These are phyloP conservation scores for Termitomyces titanicus DNA, from an alignment of 768 basidiomycete species.

Conservation along the genomic window DNA sequence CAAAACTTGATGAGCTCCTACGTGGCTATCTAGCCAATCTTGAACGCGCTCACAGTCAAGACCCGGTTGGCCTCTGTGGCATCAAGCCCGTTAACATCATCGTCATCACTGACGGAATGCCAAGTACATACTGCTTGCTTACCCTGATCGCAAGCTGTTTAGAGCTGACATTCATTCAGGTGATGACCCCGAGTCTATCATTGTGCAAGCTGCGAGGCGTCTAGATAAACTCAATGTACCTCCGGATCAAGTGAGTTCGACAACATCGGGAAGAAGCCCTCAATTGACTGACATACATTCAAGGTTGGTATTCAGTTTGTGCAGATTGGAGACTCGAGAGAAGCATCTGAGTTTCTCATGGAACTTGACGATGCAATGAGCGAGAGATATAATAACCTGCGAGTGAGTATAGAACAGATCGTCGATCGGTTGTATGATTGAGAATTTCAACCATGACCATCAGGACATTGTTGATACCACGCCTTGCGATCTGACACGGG, in stretches of 20 bases:
- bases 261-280: background rate
- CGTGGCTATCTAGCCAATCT: constrained; percentile 23
- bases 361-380: constrained; percentile 58
- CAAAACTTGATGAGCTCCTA: constrained; percentile 29
- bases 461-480: constrained; percentile 75
- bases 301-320: constrained; percentile 71
- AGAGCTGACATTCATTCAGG: constrained; percentile 26
- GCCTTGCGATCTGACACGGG: constrained; percentile 32
- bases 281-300: background rate
- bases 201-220: constrained; percentile 42
- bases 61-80: constrained; percentile 9
- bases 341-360: constrained; percentile 39
- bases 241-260: constrained; percentile 41
- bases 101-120: constrained; percentile 60
- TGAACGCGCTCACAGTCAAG: constrained; percentile 23
- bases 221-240: constrained; percentile 52
- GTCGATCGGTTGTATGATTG: background rate
- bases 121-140: constrained; percentile 41
- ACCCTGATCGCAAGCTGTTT: background rate
- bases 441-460: background rate
- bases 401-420: constrained; percentile 29
- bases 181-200: constrained; percentile 48
- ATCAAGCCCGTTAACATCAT: constrained; percentile 59
- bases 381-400: constrained; percentile 30
- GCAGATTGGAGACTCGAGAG: constrained; percentile 53